A percentile compares a stretch with the other conserved stretches of the same genome.
phyloP scores from a whole-genome alignment of 2,329 filamentous ascomycete species.

The Alternaria triticimaculans region DNA sequence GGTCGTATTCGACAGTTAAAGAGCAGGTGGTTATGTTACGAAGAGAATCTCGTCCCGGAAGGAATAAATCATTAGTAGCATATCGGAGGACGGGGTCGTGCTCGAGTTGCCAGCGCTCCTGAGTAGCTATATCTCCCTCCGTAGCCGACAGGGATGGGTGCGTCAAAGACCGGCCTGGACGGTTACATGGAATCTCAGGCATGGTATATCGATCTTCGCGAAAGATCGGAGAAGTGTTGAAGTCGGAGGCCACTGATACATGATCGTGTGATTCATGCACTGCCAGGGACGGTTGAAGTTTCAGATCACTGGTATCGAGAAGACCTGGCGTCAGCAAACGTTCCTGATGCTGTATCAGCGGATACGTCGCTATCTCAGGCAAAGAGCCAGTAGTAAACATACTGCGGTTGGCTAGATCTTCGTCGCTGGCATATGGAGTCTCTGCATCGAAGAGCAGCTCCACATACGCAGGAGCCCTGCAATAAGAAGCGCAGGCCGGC shows the following conservation, averaged over 20 bases:
- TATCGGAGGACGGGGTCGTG: conserved; percentile 1
- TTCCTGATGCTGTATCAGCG: too few species aligned
- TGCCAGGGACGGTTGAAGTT: not conserved
- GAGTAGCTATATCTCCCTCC: too few species aligned
- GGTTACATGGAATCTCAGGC: not conserved
- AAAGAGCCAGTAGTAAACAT: not conserved
- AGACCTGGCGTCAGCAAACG: not conserved
- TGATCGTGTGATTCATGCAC: not conserved
- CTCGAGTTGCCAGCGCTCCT: not conserved
- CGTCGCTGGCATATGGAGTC: not conserved
- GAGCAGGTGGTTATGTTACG: not conserved
- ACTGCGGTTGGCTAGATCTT: not conserved
- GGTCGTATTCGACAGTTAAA: conserved; percentile 3
- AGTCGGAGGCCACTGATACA: not conserved
- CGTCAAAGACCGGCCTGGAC: not conserved
- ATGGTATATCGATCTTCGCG: not conserved
- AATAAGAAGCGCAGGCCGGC: not conserved
- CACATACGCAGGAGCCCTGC: not conserved
- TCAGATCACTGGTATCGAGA: conserved; percentile 1
- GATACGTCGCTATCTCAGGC: not conserved
- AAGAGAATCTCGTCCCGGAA: conserved; percentile 9
- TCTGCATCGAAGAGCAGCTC: conserved; percentile 8
- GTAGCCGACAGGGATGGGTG: not conserved
- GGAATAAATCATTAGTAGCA: not conserved
- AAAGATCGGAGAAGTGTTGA: not conserved